Conservation (phyloP, 495 filamentous ascomycete species). For the Pyronema domesticum region DNA sequence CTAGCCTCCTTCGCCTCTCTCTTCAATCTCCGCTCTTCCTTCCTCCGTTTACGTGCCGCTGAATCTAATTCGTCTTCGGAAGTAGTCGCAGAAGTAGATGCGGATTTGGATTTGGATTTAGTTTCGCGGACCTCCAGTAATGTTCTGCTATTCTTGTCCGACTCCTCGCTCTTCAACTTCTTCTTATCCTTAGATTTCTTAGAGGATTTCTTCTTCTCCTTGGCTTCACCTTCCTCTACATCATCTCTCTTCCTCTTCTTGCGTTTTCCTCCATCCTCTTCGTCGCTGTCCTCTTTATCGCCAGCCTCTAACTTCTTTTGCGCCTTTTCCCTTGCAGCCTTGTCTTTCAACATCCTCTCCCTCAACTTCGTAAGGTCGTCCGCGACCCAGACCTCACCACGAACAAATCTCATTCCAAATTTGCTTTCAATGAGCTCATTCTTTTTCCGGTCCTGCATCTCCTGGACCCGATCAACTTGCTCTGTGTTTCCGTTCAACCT, state of each 20-base stretch:
- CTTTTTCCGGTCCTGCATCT: constrained; percentile 41
- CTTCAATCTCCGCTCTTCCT: constrained; percentile 15
- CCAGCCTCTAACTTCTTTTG: not conserved
- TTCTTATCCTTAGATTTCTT: constrained; percentile 9
- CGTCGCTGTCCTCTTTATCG: not conserved
- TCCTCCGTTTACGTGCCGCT: constrained; percentile 12
- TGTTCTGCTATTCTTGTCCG: not conserved
- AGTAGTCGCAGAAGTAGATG: constrained; percentile 2
- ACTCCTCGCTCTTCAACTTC: constrained; percentile 8
- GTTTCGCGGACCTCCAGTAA: not conserved
- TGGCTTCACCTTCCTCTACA: not conserved
- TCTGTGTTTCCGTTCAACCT: constrained; percentile 67
- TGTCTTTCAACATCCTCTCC: constrained; percentile 2
- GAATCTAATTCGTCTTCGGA: constrained; percentile 2
- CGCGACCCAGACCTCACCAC: constrained; percentile 30
- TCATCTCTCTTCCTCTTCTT: constrained; percentile 5
- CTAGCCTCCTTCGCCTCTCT: constrained; percentile 9
- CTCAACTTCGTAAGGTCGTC: constrained; percentile 10
- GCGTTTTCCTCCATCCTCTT: not conserved
- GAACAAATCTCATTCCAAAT: constrained; percentile 61
- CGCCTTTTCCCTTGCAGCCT: not conserved
- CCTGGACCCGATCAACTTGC: constrained; percentile 33
- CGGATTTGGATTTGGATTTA: constrained; percentile 9
- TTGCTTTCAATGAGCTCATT: constrained; percentile 46
- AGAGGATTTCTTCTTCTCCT: constrained; percentile 1